Evolutionary conservation across 257 asterid genomes (phyloP).

Genomic region (Capsicum pubescens): DNA sequence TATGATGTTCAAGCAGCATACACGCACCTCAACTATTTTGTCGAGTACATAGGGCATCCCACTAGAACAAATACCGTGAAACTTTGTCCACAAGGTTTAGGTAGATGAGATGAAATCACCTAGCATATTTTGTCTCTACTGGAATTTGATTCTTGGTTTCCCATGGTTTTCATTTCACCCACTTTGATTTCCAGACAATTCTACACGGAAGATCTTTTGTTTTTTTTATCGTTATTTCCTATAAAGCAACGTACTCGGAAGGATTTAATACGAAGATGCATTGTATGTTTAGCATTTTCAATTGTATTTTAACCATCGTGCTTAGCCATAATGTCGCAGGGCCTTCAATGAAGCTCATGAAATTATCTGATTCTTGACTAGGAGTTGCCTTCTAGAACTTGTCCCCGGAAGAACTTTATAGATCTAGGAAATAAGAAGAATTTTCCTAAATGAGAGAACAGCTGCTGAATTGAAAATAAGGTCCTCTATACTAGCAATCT

Average conservation of each 20-base stretch:
- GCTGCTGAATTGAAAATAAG: not conserved
- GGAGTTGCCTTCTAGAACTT: not conserved
- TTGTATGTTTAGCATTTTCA: not conserved
- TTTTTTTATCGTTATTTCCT: not conserved
- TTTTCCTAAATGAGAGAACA: not conserved
- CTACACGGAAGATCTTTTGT: not conserved
- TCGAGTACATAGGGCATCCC: not conserved
- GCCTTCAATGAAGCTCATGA: slow-evolving; percentile 1
- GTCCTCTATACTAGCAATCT: not conserved
- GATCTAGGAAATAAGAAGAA: not conserved
- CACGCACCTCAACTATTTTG: not conserved
- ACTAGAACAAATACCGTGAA: not conserved
- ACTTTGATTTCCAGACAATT: not conserved
- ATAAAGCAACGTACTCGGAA: not conserved
- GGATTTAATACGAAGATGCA: not conserved
- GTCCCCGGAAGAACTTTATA: not conserved
- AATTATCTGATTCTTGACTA: not conserved
- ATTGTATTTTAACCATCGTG: not conserved
- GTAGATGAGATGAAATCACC: not conserved
- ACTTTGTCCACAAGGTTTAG: not conserved
- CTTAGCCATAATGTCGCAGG: not conserved
- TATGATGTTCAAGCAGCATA: not conserved
- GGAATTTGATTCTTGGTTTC: not conserved
- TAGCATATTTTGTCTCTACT: not conserved
- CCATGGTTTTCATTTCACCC: not conserved